Evolutionary conservation across 495 filamentous ascomycete species (phyloP).

Genomic region (Apodospora peruviana): DNA sequence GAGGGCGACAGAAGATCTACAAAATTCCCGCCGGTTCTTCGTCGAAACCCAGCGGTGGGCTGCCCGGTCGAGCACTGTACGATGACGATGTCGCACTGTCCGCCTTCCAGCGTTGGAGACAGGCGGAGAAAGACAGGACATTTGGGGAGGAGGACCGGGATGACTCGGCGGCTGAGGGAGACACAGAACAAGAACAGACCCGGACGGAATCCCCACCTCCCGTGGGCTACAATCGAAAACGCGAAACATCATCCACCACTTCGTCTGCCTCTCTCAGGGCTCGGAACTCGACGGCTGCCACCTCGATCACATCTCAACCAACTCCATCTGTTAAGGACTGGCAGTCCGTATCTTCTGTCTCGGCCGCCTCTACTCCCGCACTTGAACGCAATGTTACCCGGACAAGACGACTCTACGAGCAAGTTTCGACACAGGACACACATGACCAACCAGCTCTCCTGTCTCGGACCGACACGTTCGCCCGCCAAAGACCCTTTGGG

Average conservation of each 20-base stretch:
- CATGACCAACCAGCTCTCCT: constrained; percentile 75
- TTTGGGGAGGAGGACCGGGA: constrained; percentile 31
- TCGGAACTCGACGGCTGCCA: constrained; percentile 83
- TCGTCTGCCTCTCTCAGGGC: constrained; percentile 65
- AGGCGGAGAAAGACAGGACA: constrained; percentile 49
- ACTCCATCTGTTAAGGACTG: constrained; percentile 44
- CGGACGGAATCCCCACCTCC: constrained; percentile 55
- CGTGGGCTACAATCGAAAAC: constrained; percentile 61
- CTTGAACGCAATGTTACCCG: constrained; percentile 55
- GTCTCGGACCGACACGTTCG: constrained; percentile 71
- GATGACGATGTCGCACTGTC: constrained; percentile 80
- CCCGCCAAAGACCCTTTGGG: constrained; percentile 49
- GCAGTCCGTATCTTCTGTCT: constrained; percentile 30
- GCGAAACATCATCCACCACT: constrained; percentile 83
- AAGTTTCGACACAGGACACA: constrained; percentile 69
- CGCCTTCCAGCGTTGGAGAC: constrained; percentile 66
- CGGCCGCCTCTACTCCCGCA: constrained; percentile 24
- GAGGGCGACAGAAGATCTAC: constrained; percentile 93
- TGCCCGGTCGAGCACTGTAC: constrained; percentile 70
- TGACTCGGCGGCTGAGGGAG: constrained; percentile 34
- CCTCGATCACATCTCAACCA: constrained; percentile 77
- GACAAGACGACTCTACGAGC: constrained; percentile 76
- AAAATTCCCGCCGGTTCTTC: constrained; percentile 61
- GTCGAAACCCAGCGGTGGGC: constrained; percentile 38
- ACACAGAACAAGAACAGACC: constrained; percentile 30